Base-by-base conservation (phyloP, 371 early-diverging fungal genomes). In the Batrachochytrium dendrobatidis region DNA sequence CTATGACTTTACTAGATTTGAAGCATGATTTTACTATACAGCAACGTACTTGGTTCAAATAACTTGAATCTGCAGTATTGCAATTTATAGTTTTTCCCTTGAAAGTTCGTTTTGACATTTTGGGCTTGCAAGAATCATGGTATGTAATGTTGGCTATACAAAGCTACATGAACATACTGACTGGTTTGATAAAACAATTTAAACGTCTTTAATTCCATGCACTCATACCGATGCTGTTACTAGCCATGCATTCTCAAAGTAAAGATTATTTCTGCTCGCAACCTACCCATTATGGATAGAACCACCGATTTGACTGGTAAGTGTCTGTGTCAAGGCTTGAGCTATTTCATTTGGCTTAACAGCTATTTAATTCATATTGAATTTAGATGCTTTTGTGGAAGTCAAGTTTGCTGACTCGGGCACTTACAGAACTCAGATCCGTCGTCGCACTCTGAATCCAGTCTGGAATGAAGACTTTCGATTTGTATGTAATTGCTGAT, bases 251-350 rank as follows among this genome's bases (percentile, higher is more conserved):
- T 87, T 35, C 70, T 88, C 52, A 86, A 86, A 68, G 80, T 87
- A 49, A 77, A 77, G 50, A 78, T 88, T 48, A 63, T 75, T 43
- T 69, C 76, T n/a, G 89, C 88, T 1, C 69, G 86, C 55, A 82
- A 86, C 60, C 74, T 88, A 59, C 89, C 89, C 6, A 77, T 86
- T 50, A 88, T 88, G 89, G 89, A 88, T 72, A 65, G 85, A 56
- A 75, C 82, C 22, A 82, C 86, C 2, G 85, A 85, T 55, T 68
- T 84, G 56, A 71, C 74, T 4, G 76, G 76, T 75, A 60, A 4
- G 34, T 4, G n/a, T 32, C 2, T 20, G 29, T 20, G 8, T 3
- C 31, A 3, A 3, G 55, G 48, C 48, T 8, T 28, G 8, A 4
- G 4, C 4, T 8, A 8, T 28, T 8, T 6, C 48, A 4, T 8